A percentile compares a stretch with the other conserved stretches of the same genome.
These are phyloP conservation scores for Ceratobasidium theobromae DNA, from an alignment of 1,284 basidiomycete genomes.

Conservation along the genomic window DNA sequence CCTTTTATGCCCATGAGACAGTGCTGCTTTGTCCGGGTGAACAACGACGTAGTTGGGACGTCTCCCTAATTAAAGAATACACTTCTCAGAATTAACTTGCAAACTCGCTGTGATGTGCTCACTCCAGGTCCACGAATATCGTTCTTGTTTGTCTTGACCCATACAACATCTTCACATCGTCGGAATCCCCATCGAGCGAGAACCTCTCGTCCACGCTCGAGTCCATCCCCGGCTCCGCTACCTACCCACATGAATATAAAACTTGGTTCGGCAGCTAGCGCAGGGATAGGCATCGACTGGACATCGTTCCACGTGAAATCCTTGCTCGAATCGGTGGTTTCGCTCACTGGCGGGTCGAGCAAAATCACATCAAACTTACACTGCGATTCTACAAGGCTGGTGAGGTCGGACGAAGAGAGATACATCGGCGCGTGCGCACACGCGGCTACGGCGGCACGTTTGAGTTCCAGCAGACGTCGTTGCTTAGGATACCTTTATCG, in stretches of 20 bases:
- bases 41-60: constrained; percentile 76
- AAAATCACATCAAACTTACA: constrained; percentile 91
- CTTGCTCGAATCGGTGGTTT: constrained; percentile 44
- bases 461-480: constrained; percentile 74
- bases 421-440: constrained; percentile 60
- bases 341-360: constrained; percentile 85
- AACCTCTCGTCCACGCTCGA: constrained; percentile 90
- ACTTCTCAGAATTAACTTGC: background rate
- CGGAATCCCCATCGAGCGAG: constrained; percentile 94
- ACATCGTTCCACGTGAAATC: constrained; percentile 80
- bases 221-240: constrained; percentile 82
- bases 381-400: constrained; percentile 17
- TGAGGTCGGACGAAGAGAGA: constrained; percentile 55
- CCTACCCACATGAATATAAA: constrained; percentile 99
- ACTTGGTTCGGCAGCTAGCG: constrained; percentile 84
- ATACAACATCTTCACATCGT: constrained; percentile 94
- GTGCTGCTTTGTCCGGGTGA: constrained; percentile 91
- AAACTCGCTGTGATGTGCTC: constrained; percentile 40
- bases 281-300: constrained; percentile 78
- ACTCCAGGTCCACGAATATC: constrained; percentile 74
- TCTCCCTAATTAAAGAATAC: constrained; percentile 56
- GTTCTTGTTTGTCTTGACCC: constrained; percentile 87
- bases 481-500: constrained; percentile 83
- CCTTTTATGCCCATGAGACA: constrained; percentile 99
- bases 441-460: constrained; percentile 67